Conservation (phyloP, 495 filamentous ascomycete species). For the Cairneyella variabilis region DNA sequence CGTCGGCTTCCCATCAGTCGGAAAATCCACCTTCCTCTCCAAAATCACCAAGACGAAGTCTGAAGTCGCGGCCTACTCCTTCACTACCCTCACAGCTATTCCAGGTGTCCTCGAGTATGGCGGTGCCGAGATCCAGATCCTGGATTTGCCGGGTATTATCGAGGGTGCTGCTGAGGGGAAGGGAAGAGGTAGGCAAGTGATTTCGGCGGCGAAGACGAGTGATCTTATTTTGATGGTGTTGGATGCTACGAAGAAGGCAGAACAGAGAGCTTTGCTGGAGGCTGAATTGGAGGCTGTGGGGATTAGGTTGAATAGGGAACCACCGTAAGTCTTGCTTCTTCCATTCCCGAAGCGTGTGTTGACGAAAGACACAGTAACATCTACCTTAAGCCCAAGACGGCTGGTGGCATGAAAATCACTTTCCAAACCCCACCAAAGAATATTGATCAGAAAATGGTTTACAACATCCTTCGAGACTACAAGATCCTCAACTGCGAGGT, state of each 20-base stretch:
- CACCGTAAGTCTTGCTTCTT: constrained; percentile 67
- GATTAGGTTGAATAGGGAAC: constrained; percentile 87
- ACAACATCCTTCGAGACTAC: constrained; percentile 94
- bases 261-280: constrained; percentile 87
- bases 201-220: constrained; percentile 98
- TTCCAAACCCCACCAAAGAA: constrained; percentile 86
- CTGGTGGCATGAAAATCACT: constrained; percentile 97
- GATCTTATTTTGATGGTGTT: constrained; percentile 96
- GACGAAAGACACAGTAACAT: constrained; percentile 91
- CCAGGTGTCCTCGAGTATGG: constrained; percentile 98
- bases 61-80: constrained; percentile 93
- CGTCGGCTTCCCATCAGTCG: constrained; percentile 96
- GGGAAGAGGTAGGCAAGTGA: constrained; percentile 92
- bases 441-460: constrained; percentile 96
- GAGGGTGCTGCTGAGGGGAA: constrained; percentile 97
- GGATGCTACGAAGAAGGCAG: constrained; percentile 94
- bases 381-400: constrained; percentile 96
- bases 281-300: constrained; percentile 95
- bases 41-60: constrained; percentile 99
- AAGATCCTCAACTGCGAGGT: constrained; percentile 98
- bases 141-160: constrained; percentile 98
- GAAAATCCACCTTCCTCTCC: constrained; percentile 97
- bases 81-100: constrained; percentile 97
- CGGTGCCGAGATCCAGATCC: constrained; percentile 95
- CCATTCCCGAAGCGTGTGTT: too few species aligned